Evolutionary conservation across 129 eudicot genomes (phyloP), one percentile per base, ranked within the genome.

Genomic region (Helianthus tuberosus): DNA sequence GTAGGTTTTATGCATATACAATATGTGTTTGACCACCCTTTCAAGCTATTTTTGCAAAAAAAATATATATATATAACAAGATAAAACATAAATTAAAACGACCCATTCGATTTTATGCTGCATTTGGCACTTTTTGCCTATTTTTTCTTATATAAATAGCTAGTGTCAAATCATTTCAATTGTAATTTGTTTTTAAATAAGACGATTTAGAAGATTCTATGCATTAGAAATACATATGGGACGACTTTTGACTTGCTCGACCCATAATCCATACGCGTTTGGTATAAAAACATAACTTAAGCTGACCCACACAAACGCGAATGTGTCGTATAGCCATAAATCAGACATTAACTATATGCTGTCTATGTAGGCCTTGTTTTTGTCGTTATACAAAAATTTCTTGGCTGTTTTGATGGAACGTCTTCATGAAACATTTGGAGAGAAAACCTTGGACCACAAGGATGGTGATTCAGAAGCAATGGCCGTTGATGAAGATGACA

Each of bases 401-500:
- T 83, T 84, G 0, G 48, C 63, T 59, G 94, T 89, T 60, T 79
- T 94, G 80, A 76, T 55, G 70, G 90, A 80, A 41, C 87, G 92
- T 17, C 90, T 94, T 23, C 82, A 68, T 50, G 94, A 86, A 10
- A 75, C 87, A 5, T 86, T 77, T 53, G 81, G 73, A 69, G 96
- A 86, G 64, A 88, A 87, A 72, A 44, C 62, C 41, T 72, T 66
- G 44, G 89, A 72, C 67, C 77, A 52, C 8, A 57, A 81, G 32
- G 66, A 17, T 62, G 83, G 62, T 72, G 85, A 77, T 63, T 64
- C 85, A 54, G 91, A 90, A 53, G 88, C 84, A 78, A 94, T 94
- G 99, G 88, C 94, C 27, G 71, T 94, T 57, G 99, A 94, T 68
- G 84, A 77, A 61, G 99, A 94, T 57, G 91, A 83, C 16, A 55